phyloP scores from a whole-genome alignment of 1,284 basidiomycete genomes.

The Apiotrichum veenhuisii region DNA sequence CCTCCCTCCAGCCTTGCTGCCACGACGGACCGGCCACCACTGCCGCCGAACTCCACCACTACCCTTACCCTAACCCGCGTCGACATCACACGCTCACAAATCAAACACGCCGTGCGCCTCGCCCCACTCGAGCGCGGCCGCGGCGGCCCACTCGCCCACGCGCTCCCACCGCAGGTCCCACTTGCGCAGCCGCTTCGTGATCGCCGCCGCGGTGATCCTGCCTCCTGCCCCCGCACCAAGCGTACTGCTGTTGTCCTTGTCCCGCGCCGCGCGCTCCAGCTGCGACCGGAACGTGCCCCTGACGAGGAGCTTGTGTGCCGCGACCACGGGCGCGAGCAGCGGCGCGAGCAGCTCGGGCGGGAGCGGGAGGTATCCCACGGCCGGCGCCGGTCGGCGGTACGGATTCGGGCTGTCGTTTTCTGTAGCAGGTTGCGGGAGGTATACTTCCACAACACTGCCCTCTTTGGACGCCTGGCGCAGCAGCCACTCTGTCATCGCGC shows the following conservation, averaged over 20 bases:
- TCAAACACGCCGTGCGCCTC: conserved; percentile 15
- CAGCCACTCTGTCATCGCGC: conserved; percentile 24
- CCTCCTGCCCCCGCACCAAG: neutral
- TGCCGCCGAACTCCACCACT: too few species aligned
- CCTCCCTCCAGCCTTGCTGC: too few species aligned
- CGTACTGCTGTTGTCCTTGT: neutral
- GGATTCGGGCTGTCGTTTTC: too few species aligned
- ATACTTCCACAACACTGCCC: conserved; percentile 32
- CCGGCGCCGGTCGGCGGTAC: neutral
- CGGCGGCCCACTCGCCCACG: conserved; percentile 31
- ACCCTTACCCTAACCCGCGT: neutral
- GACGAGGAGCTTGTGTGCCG: conserved; percentile 3
- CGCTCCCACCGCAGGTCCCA: conserved; percentile 46
- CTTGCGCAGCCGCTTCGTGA: conserved; percentile 17
- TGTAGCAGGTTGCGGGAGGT: neutral
- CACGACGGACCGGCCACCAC: too few species aligned
- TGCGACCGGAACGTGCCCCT: conserved; percentile 6
- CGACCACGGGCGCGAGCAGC: conserved; percentile 25
- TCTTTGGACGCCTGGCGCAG: conserved; percentile 29
- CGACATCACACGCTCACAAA: neutral
- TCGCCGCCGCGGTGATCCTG: neutral
- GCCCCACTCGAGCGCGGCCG: conserved; percentile 33
- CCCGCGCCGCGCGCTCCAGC: conserved; percentile 3
- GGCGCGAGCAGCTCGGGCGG: conserved; percentile 33
- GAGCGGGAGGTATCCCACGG: conserved; percentile 34